Percentiles rank a stretch among this genome's conserved stretches.
These are phyloP conservation scores for Insectozyma bohioensis DNA, from an alignment of 1,139 yeast species.

Conservation along the genomic window DNA sequence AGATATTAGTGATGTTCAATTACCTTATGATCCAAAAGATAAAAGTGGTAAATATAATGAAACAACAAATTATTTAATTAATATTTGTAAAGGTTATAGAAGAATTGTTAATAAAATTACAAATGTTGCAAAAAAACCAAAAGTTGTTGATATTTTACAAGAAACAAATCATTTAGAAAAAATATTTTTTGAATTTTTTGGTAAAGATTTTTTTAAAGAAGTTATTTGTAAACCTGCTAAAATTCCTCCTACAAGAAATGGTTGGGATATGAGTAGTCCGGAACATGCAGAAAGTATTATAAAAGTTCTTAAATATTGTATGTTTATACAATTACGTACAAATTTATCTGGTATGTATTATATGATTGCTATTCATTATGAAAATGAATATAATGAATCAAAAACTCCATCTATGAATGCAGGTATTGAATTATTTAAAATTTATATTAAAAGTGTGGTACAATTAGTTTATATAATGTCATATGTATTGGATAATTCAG, in stretches of 20 bases:
- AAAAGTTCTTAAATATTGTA: constrained; percentile 38
- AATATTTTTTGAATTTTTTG: constrained; percentile 38
- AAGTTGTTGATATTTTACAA: constrained; percentile 34
- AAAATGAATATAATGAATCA: constrained; percentile 30
- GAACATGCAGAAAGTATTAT: constrained; percentile 23
- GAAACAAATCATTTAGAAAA: constrained; percentile 42
- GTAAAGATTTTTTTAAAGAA: constrained; percentile 45
- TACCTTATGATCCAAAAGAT: constrained; percentile 21
- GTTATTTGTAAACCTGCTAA: constrained; percentile 36
- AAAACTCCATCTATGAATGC: constrained; percentile 36
- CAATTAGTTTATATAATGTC: constrained; percentile 48
- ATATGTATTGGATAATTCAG: constrained; percentile 45
- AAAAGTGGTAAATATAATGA: constrained; percentile 20
- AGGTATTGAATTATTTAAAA: constrained; percentile 46
- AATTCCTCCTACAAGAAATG: constrained; percentile 15
- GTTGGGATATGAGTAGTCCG: constrained; percentile 17
- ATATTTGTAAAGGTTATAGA: constrained; percentile 31
- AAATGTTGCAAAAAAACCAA: constrained; percentile 33
- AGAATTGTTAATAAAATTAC: constrained; percentile 28
- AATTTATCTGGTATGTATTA: constrained; percentile 46
- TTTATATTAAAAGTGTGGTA: constrained; percentile 43
- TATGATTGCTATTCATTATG: constrained; percentile 45
- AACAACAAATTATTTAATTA: constrained; percentile 15
- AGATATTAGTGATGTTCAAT: constrained; percentile 35
- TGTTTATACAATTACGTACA: constrained; percentile 40